Base-by-base conservation (phyloP, 495 filamentous ascomycete genomes). In the Cudoniella acicularis region DNA sequence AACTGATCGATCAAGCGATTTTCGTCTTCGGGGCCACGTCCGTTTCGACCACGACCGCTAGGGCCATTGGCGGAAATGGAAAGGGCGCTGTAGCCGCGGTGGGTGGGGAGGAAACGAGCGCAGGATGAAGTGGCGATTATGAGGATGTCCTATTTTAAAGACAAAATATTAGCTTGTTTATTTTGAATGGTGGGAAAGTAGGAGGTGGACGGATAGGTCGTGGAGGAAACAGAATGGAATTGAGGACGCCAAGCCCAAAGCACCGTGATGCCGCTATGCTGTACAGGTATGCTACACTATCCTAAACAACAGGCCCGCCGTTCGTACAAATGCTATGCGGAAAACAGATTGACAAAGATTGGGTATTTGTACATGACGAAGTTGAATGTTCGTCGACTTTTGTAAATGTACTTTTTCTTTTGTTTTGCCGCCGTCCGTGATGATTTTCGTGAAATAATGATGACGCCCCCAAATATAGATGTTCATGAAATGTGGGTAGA, bases 1-100 rank as follows among this genome's bases (percentile, higher is more conserved):
- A 96, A 79, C 69, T 96, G 90, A 73, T 98, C 94, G 66, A 98
- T 98, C 63, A 98, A 73, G 56, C 91, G 76, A 73, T 98, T 97
- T 70, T 96, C 94, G 50, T 89, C 91, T 43, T 97, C 94, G 0
- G 86, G 68, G 26, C 62, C 72, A 26, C 22, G 16, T 54, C 74
- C 76, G 54, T 58, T 69, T 40, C 68, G 66, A 10, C 69, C 59
- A 23, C 55, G 50, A 10, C 26, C 17, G 1, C 30, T 13, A 36
- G 13, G 18, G 0, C 61, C 61, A 42, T 64, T 64, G 30, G 73
- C 78, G 22, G 69, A 78, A n/a, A 75, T 70, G 20, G 73, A 77
- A 18, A 84, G 69, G 47, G 81, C 79, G 42, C 76, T 78, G 66
- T 92, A 90, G 8, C 88, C 86, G 57, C 86, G 75, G 56, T 82